Base-by-base conservation (phyloP, 2,329 filamentous ascomycete species). In the Plenodomus lindquistii region DNA sequence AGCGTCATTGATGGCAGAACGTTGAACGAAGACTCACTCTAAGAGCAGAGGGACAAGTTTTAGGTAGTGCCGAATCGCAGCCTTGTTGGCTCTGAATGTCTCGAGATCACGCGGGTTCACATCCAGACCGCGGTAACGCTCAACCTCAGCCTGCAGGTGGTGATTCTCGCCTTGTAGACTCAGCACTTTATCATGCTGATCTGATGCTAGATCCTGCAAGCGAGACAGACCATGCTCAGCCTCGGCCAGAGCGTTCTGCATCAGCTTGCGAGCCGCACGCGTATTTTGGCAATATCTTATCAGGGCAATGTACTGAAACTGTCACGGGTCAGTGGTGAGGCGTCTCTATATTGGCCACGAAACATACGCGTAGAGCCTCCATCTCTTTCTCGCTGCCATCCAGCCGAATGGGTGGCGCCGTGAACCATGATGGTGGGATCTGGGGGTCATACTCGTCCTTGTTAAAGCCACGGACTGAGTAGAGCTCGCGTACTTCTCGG, bases 241-340 rank as follows among this genome's bases (percentile, higher is more conserved):
- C 29, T 59, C 59, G 19, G 21, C 34, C 2, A 59, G 34, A 2
- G 46, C 52, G 9, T 55, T 36, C 15, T 56, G 41, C 6, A 57
- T 35, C 6, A 58, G 45, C 48, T 56, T 70, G 41, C 55, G 53
- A 19, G 57, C 52, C 17, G 47, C 50, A 37, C 62, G 50, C 1
- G 56, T 57, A 13, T 60, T 62, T 38, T 56, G 62, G 37, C 61
- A 63, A 48, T 63, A 70, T 18, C 62, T 59, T 22, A 61, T 52
- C 4, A 70, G 56, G 4, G 62, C 62, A 15, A 65, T 47, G 29
- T 79, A 81, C 55, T 80, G 78, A 44, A 80, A 80, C 78, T 80
- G 50, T 2, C 18, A 21, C 7, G 11, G 5, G 17, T 68, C 37
- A 67, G 55, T 40, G 37, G 2, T 29, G 2, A n/a, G 7, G 1